Evolutionary conservation across 352 stramenopile species (phyloP), one percentile per base, ranked within the genome.

Genomic region (Phytophthora podocarpi): DNA sequence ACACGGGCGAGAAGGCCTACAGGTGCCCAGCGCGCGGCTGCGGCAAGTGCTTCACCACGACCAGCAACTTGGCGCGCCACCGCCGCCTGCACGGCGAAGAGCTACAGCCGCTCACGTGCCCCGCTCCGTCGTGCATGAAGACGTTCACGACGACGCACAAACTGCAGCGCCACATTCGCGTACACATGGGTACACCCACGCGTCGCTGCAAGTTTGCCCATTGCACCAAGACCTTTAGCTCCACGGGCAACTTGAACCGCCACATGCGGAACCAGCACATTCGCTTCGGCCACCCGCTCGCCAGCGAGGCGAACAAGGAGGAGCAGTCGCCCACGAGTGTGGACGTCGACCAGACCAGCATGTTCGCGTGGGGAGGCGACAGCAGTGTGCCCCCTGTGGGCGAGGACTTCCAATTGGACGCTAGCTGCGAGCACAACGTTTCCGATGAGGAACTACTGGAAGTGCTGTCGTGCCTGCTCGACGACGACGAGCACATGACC

Each of bases 191-290:
- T 13, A 58, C 55, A 7, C 64, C 66, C 36, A 72, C 55, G 24
- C 75, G 74, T 20, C 62, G 66, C 15, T 89, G 79, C 59, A 63
- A 60, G 32, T 66, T 79, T 26, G 60, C 55, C 12, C 65, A 71
- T 16, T 87, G 79, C 59, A 74, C 50, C 56, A 89, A 89, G 60
- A 83, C 72, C n/a, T 89, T 89, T 62, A 85, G 72, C 55, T 85
- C 76, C 2, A 79, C 69, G 34, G 77, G 76, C 34, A 89, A 87
- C 53, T 70, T 87, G 23, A 83, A 85, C 49, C 79, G 79, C 20
- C 79, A 89, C 57, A 64, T 82, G 47, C 72, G 73, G 24, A 83
- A 83, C 27, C 79, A 89, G 49, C 75, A 84, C 46, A 49, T 70
- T 7, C 61, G 45, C 27, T 67, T 72, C 24, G 64, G 67, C 34